Evolutionary conservation across 116 monocot species (phyloP).

Genomic region (Trichopus zeylanicus): DNA sequence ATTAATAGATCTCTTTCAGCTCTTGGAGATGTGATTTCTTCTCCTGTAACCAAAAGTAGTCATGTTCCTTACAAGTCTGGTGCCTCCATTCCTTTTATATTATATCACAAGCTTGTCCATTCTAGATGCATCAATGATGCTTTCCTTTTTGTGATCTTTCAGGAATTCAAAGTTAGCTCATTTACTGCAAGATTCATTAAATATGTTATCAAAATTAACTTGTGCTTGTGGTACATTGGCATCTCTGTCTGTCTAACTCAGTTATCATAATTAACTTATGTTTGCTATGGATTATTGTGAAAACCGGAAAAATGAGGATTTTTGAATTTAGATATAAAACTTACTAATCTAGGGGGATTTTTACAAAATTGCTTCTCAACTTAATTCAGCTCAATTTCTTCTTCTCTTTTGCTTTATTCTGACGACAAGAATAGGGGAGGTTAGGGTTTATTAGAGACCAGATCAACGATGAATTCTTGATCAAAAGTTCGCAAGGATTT

Average conservation of each 20-base stretch:
- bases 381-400: too few relatives aligned
- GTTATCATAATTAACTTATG: too few relatives aligned
- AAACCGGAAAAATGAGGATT: not conserved
- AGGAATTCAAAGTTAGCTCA: slow-evolving; percentile 97
- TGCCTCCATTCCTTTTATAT: not conserved
- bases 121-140: not conserved
- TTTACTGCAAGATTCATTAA: slow-evolving; percentile 86
- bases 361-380: not conserved
- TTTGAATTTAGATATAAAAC: too few relatives aligned
- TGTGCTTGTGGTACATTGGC: not conserved
- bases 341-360: too few relatives aligned
- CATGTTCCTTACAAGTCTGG: slow-evolving; percentile 79
- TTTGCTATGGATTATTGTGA: not conserved
- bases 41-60: slow-evolving; percentile 66
- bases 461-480: too few relatives aligned
- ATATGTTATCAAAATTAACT: slow-evolving; percentile 14
- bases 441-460: too few relatives aligned
- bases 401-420: too few relatives aligned
- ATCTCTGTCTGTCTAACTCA: too few relatives aligned
- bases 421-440: too few relatives aligned
- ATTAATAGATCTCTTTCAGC: slow-evolving; percentile 84
- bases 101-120: not conserved
- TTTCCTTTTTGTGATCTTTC: slow-evolving; percentile 5
- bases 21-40: slow-evolving; percentile 90
- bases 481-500: too few relatives aligned